Base-by-base conservation (phyloP, 345 rosid species). In the Populus davidiana region DNA sequence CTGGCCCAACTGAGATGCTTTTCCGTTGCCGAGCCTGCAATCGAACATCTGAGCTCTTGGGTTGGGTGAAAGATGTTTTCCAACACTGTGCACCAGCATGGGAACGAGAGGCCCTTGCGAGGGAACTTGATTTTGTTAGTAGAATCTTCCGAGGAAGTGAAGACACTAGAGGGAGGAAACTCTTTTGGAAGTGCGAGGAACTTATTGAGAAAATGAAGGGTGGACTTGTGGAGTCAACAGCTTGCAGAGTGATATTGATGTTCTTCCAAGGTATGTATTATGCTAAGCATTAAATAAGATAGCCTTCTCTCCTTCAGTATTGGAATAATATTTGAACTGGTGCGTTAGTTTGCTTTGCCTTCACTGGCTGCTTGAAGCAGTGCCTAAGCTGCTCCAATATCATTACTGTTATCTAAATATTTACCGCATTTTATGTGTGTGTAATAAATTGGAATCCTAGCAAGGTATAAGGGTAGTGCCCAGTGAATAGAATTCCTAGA, bases 21-120 rank as follows among this genome's bases (percentile, higher is more conserved):
- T 94, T 96, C 83, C 80, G 81, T 75, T 96, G 98, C 75, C 84
- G 91, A 83, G 98, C 97, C 13, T 94, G 98, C 85, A 91, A 92
- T 85, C 86, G 90, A 56, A 91, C 98, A 50, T 96, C 97, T 49
- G 99, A 94, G 86, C 86, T 94, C 64, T 87, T 96, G 38, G 98
- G 99, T 10, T 96, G 97, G 98, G 99, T 90, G 33, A 96, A 94
- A 84, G 97, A 96, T 81, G 98, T 94, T 73, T 96, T 96, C 85
- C 97, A 89, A 79, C 97, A 92, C 73, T 92, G 98, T 90, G 97
- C 93, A 54, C 94, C 93, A 14, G 89, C 88, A 69, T 96, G 99
- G 99, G 97, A 92, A 56, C 85, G 85, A 50, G 99, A 91, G 10
- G 81, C 99, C 80, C 90, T 96, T 36, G 81, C 78, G 80, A 94